A percentile compares a stretch with the other conserved stretches of the same genome.
These are phyloP conservation scores for Colletotrichum trifolii DNA, from an alignment of 2,329 filamentous ascomycete genomes.

Conservation along the genomic window DNA sequence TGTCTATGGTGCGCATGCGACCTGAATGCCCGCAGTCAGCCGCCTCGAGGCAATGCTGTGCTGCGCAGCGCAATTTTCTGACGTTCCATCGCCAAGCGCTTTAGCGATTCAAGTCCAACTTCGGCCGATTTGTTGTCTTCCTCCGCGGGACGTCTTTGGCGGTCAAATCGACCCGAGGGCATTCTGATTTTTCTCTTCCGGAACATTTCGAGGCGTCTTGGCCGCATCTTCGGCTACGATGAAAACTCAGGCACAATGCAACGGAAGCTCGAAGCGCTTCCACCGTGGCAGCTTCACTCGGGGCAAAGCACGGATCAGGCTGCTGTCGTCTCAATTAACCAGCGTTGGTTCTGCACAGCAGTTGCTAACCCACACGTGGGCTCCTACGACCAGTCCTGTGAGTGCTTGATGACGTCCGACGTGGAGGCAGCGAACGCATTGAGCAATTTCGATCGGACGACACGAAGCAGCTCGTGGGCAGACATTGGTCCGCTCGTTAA, in stretches of 20 bases:
- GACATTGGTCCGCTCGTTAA: slow-evolving; percentile 23
- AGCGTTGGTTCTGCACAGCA: not conserved
- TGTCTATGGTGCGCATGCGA: slow-evolving; percentile 24
- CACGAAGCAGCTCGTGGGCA: slow-evolving; percentile 26
- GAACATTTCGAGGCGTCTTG: slow-evolving; percentile 31
- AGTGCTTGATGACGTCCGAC: slow-evolving; percentile 27
- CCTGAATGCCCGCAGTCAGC: slow-evolving; percentile 22
- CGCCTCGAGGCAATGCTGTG: slow-evolving; percentile 27
- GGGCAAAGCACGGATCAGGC: too few relatives aligned
- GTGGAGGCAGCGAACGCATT: slow-evolving; percentile 33
- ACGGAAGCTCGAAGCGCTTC: not conserved
- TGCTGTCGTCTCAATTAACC: too few relatives aligned
- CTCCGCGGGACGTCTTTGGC: slow-evolving; percentile 14
- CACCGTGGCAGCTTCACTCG: too few relatives aligned
- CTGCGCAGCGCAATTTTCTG: slow-evolving; percentile 12
- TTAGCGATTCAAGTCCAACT: slow-evolving; percentile 8
- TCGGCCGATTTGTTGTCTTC: slow-evolving; percentile 6
- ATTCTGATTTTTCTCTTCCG: slow-evolving; percentile 28
- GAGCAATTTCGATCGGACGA: slow-evolving; percentile 34
- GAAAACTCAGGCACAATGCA: slow-evolving; percentile 9
- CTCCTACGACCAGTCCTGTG: not conserved
- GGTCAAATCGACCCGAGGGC: slow-evolving; percentile 11
- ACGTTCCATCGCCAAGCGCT: slow-evolving; percentile 28
- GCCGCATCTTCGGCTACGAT: slow-evolving; percentile 29
- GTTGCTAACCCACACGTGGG: not conserved